Conservation (phyloP, 306 rosid species). For the Inga leiocalycina region DNA sequence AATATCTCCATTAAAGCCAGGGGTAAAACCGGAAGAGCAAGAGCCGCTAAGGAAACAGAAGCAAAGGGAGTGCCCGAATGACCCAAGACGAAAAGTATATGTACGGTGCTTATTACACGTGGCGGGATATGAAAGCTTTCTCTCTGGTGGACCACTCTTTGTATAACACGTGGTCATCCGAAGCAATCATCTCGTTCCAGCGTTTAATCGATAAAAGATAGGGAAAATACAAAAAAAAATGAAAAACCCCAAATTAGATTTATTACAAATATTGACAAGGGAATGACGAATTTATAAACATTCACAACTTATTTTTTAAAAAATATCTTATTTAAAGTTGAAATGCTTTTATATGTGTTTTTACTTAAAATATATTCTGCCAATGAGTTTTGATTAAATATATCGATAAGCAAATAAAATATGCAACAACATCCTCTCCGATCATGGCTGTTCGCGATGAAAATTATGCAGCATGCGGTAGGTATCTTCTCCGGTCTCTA, state of each 20-base stretch:
- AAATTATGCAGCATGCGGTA: neutral
- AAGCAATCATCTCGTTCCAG: neutral
- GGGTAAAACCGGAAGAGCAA: neutral
- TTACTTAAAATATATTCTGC: neutral
- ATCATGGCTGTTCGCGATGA: neutral
- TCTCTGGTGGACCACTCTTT: slow-evolving; percentile 8
- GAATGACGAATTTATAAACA: too few relatives aligned
- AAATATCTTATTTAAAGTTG: too few relatives aligned
- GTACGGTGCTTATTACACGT: slow-evolving; percentile 3
- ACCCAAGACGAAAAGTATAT: neutral
- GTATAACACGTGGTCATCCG: slow-evolving; percentile 5
- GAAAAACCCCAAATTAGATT: too few relatives aligned
- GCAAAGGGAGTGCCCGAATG: neutral
- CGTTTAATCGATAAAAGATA: neutral
- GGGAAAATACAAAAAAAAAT: too few relatives aligned
- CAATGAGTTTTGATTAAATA: neutral
- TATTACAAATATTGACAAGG: too few relatives aligned
- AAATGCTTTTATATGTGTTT: too few relatives aligned
- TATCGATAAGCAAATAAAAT: neutral
- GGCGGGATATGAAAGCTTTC: neutral
- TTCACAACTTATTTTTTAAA: too few relatives aligned
- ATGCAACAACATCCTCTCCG: neutral
- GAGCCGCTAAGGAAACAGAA: neutral
- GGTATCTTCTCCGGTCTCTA: neutral
- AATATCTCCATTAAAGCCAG: neutral